phyloP scores from a whole-genome alignment of 176 grass and related monocot genomes.

The Triticum urartu region DNA sequence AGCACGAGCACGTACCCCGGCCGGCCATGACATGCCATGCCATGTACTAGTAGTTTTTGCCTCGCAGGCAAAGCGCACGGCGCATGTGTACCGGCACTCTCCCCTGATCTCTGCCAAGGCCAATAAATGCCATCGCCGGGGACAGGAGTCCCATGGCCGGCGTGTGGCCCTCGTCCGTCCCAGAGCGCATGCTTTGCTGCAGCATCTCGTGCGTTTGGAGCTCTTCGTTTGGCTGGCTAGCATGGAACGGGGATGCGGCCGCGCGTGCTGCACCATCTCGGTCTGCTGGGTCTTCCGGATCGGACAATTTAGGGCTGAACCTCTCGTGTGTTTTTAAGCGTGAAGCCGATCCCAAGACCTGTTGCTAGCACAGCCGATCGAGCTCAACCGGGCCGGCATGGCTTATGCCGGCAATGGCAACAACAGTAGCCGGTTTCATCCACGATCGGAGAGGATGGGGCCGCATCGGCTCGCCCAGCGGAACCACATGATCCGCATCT shows the following conservation, averaged over 20 bases:
- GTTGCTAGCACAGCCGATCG: too few species aligned
- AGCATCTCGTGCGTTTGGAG: constrained; percentile 2
- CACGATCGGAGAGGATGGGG: neutral
- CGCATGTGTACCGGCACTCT: constrained; percentile 30
- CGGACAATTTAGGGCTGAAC: neutral
- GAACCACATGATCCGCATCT: constrained; percentile 35
- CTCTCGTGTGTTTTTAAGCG: too few species aligned
- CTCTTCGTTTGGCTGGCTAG: neutral
- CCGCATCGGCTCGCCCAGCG: neutral
- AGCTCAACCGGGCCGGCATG: neutral
- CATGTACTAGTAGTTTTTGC: constrained; percentile 17
- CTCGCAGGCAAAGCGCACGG: constrained; percentile 18
- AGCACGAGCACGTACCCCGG: neutral
- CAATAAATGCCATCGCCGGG: constrained; percentile 29
- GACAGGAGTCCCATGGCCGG: neutral
- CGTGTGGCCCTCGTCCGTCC: constrained; percentile 10
- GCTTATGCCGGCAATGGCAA: neutral
- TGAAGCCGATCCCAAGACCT: neutral
- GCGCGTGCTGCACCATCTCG: neutral
- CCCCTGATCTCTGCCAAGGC: constrained; percentile 13
- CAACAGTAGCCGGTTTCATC: neutral
- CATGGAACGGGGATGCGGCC: constrained; percentile 12
- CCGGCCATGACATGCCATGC: neutral
- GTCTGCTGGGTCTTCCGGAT: neutral
- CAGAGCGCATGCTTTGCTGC: neutral